Evolutionary conservation across 2,329 filamentous ascomycete genomes (phyloP).

Genomic region (Clarireedia hainanense): DNA sequence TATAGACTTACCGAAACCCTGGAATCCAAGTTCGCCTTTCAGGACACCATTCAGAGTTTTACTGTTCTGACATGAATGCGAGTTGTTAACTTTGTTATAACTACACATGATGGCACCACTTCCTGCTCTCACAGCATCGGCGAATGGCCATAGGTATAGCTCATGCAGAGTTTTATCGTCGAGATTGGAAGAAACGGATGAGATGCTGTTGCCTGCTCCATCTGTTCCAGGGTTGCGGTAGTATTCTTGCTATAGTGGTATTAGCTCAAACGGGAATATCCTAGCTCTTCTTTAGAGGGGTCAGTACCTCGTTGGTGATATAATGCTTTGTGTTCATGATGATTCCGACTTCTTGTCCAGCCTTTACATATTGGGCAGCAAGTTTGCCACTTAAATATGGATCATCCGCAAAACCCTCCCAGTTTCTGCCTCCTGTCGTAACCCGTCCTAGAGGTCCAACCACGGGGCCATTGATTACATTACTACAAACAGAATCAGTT

Average conservation of each 20-base stretch:
- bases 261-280: no score
- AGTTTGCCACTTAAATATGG: conserved; percentile 55
- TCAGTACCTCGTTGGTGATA: conserved; percentile 57
- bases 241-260: conserved; percentile 43
- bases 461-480: conserved; percentile 33
- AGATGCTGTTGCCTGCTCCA: conserved; percentile 35
- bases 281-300: no score
- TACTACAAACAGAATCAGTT: no score
- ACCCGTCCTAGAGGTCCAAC: conserved; percentile 63
- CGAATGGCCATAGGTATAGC: conserved; percentile 80
- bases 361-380: conserved; percentile 17
- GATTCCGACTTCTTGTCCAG: conserved; percentile 20
- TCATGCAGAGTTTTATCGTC: conserved; percentile 70
- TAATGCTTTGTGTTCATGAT: conserved; percentile 32
- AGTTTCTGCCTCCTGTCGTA: conserved; percentile 62
- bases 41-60: conserved; percentile 73
- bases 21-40: conserved; percentile 79
- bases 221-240: conserved; percentile 29
- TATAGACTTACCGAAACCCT: conserved; percentile 44
- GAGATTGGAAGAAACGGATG: conserved; percentile 56
- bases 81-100: conserved; percentile 66
- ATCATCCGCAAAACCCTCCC: conserved; percentile 43
- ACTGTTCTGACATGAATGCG: conserved; percentile 63
- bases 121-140: conserved; percentile 65
- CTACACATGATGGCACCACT: conserved; percentile 76